Evolutionary conservation across 2,329 filamentous ascomycete genomes (phyloP).

Genomic region (Byssochlamys sp.): DNA sequence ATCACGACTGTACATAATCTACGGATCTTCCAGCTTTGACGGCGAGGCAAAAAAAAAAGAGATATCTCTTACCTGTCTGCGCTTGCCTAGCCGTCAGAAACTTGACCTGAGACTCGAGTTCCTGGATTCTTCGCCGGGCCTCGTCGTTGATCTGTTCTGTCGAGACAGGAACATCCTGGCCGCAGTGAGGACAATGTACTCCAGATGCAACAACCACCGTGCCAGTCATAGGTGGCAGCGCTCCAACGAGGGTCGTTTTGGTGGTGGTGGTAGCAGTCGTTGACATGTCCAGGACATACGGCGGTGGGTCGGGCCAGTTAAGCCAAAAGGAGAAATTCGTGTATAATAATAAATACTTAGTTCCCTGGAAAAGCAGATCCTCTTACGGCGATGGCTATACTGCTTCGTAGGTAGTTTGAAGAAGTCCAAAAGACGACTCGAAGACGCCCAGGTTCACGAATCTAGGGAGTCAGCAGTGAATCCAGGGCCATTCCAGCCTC

Average conservation of each 20-base stretch:
- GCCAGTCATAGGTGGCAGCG: slow-evolving; percentile 19
- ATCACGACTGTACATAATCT: not conserved
- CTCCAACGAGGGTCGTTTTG: slow-evolving; percentile 20
- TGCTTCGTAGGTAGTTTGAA: not conserved
- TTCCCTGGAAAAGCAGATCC: not conserved
- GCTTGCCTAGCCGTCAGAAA: slow-evolving; percentile 44
- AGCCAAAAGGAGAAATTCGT: not conserved
- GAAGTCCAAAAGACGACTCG: not conserved
- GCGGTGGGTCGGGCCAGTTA: not conserved
- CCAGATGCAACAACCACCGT: slow-evolving; percentile 13
- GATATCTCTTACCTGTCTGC: slow-evolving; percentile 40
- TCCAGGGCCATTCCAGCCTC: not conserved
- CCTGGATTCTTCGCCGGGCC: slow-evolving; percentile 35
- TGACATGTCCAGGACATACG: slow-evolving; percentile 20
- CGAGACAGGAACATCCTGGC: slow-evolving; percentile 19
- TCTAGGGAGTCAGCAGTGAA: not conserved
- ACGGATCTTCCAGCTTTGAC: not conserved
- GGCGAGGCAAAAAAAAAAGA: not conserved
- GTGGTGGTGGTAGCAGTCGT: slow-evolving; percentile 13
- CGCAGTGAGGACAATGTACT: slow-evolving; percentile 31
- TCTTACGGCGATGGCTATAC: not conserved
- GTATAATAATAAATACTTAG: not conserved
- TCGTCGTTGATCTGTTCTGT: slow-evolving; percentile 16
- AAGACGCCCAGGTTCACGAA: not conserved
- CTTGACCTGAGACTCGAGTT: slow-evolving; percentile 48